phyloP scores from a whole-genome alignment of 164 flowering plant species.

The Santalum album region DNA sequence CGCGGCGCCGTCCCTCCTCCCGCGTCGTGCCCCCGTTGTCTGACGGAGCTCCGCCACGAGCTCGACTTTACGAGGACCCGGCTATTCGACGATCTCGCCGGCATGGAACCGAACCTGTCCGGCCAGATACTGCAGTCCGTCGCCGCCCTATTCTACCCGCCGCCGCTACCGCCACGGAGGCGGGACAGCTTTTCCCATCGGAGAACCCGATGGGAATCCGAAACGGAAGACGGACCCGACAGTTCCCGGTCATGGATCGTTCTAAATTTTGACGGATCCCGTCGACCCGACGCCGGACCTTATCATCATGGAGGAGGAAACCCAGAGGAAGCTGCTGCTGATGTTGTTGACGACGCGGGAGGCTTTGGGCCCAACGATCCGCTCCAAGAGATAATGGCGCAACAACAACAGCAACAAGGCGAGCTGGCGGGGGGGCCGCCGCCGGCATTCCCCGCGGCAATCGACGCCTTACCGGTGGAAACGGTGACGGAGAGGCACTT shows the following conservation, averaged over 20 bases:
- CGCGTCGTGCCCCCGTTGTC: slow-evolving; percentile 31
- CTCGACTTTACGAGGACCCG: slow-evolving; percentile 26
- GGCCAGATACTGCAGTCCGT: slow-evolving; percentile 19
- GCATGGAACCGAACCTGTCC: slow-evolving; percentile 9
- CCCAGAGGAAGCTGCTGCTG: neutral
- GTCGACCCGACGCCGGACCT: slow-evolving; percentile 1
- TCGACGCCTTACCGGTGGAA: slow-evolving; percentile 26
- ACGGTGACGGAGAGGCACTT: slow-evolving; percentile 17
- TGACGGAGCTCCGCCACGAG: slow-evolving; percentile 14
- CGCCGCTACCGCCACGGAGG: neutral
- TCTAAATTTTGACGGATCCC: slow-evolving; percentile 16
- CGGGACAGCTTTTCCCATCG: neutral
- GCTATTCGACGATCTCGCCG: neutral
- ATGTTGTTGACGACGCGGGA: slow-evolving; percentile 1
- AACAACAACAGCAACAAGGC: slow-evolving; percentile 10
- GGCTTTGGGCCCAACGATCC: neutral
- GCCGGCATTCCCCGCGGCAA: slow-evolving; percentile 19
- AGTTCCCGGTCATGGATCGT: slow-evolving; percentile 18
- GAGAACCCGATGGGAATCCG: slow-evolving; percentile 11
- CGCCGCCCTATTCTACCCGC: slow-evolving; percentile 25
- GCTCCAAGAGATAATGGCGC: neutral
- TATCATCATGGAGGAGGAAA: neutral
- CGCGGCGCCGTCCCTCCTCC: slow-evolving; percentile 13
- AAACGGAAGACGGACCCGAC: slow-evolving; percentile 2
- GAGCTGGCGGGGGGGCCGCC: slow-evolving; percentile 27